Conservation (phyloP, 257 asterid species). For the Jasminum sambac region DNA sequence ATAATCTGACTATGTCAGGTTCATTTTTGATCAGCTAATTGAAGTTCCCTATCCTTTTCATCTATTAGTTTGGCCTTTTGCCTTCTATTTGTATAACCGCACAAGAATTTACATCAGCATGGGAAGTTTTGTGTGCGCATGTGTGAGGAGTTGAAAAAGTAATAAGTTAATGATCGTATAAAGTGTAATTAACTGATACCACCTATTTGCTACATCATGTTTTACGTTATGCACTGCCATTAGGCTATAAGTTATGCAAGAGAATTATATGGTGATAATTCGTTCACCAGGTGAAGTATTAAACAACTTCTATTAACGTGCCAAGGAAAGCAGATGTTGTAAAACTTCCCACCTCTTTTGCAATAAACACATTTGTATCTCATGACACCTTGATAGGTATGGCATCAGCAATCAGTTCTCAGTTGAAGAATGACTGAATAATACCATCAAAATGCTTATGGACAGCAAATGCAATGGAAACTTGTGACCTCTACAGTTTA, state of each 20-base stretch:
- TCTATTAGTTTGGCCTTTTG: not conserved
- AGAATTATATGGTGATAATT: slow-evolving; percentile 67
- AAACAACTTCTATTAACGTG: not conserved
- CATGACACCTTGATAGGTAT: no score
- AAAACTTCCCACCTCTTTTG: not conserved
- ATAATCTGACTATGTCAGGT: slow-evolving; percentile 66
- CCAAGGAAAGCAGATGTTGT: not conserved
- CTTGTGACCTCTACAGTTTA: not conserved
- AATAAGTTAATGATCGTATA: no score
- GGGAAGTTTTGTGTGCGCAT: no score
- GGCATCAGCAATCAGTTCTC: not conserved
- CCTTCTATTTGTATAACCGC: not conserved
- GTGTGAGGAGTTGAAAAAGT: no score
- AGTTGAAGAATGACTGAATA: not conserved
- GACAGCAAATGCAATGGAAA: not conserved
- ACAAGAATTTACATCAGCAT: no score
- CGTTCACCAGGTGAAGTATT: not conserved
- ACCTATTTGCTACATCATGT: not conserved
- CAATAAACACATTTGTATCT: not conserved
- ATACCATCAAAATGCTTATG: not conserved
- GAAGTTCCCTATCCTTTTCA: not conserved
- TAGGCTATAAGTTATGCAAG: slow-evolving; percentile 74
- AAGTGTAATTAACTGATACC: not conserved
- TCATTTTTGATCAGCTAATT: slow-evolving; percentile 61
- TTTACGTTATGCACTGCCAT: slow-evolving; percentile 37